These are phyloP conservation scores for Aspergillus heteromorphus DNA, from an alignment of 495 filamentous ascomycete species.

Conservation along the genomic window DNA sequence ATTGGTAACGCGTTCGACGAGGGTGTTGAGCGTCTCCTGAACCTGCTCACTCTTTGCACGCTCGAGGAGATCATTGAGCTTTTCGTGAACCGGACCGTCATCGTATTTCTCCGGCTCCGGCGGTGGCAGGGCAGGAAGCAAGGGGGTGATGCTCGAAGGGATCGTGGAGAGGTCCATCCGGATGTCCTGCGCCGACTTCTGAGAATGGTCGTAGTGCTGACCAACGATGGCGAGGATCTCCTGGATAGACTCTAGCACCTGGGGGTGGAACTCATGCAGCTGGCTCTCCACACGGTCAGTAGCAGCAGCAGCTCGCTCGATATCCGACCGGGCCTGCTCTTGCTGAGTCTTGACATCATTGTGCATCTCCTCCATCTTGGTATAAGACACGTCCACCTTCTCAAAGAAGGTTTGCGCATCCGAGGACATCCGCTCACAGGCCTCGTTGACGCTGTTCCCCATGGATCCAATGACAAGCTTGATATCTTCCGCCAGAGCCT, in stretches of 20 bases:
- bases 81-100: constrained; percentile 67
- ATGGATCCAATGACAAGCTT: constrained; percentile 78
- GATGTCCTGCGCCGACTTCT: constrained; percentile 46
- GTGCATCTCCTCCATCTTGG: constrained; percentile 72
- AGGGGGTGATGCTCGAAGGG: constrained; percentile 43
- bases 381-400: constrained; percentile 68
- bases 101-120: constrained; percentile 55
- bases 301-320: constrained; percentile 61
- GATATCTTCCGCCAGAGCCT: constrained; percentile 77
- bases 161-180: constrained; percentile 48
- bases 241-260: constrained; percentile 74
- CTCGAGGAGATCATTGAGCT: constrained; percentile 77
- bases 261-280: constrained; percentile 74
- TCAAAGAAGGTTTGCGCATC: constrained; percentile 80
- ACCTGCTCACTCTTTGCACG: constrained; percentile 51
- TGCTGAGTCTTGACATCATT: constrained; percentile 68
- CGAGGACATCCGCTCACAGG: constrained; percentile 73
- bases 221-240: constrained; percentile 76
- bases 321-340: constrained; percentile 67
- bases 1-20: constrained; percentile 57
- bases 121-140: constrained; percentile 44
- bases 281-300: constrained; percentile 72
- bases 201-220: constrained; percentile 70
- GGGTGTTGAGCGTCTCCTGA: constrained; percentile 74
- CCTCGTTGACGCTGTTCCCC: constrained; percentile 74